Evolutionary conservation across 164 flowering plant species (phyloP).

Genomic region (Saururus chinensis): DNA sequence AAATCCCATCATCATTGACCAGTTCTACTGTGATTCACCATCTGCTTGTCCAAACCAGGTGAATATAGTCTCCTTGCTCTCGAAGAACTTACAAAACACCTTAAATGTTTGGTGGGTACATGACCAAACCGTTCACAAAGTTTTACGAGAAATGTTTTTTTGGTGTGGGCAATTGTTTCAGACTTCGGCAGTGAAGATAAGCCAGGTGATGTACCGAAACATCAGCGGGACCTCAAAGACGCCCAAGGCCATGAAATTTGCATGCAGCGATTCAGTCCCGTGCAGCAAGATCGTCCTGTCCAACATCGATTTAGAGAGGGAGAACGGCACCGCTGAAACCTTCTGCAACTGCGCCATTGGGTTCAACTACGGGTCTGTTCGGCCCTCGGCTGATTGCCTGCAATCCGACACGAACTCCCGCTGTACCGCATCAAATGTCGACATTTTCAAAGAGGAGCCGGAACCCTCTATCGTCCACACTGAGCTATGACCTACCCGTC

Average conservation of each 20-base stretch:
- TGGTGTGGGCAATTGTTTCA: conserved; percentile 5
- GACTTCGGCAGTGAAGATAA: conserved; percentile 80
- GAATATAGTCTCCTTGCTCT: not conserved
- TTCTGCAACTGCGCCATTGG: conserved; percentile 82
- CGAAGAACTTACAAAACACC: not conserved
- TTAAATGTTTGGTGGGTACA: no score
- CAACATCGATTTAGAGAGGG: conserved; percentile 52
- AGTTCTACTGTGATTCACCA: conserved; percentile 91
- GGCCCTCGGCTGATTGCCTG: conserved; percentile 75
- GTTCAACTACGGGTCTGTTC: conserved; percentile 51
- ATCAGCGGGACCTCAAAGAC: conserved; percentile 77
- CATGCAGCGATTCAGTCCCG: conserved; percentile 89
- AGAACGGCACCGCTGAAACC: conserved; percentile 59
- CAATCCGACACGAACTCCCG: not conserved
- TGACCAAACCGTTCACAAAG: no score
- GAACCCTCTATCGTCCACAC: conserved; percentile 12
- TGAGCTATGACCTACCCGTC: conserved; percentile 30
- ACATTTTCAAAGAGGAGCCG: conserved; percentile 1
- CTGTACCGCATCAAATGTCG: conserved; percentile 12
- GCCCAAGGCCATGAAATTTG: conserved; percentile 68
- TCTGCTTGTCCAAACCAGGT: conserved; percentile 70
- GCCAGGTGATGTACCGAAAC: conserved; percentile 71
- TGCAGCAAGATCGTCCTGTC: conserved; percentile 65
- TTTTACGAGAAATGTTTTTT: not conserved
- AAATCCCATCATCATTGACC: conserved; percentile 94